These are phyloP conservation scores for Ramaria rubella DNA, from an alignment of 768 basidiomycete genomes.

Conservation along the genomic window DNA sequence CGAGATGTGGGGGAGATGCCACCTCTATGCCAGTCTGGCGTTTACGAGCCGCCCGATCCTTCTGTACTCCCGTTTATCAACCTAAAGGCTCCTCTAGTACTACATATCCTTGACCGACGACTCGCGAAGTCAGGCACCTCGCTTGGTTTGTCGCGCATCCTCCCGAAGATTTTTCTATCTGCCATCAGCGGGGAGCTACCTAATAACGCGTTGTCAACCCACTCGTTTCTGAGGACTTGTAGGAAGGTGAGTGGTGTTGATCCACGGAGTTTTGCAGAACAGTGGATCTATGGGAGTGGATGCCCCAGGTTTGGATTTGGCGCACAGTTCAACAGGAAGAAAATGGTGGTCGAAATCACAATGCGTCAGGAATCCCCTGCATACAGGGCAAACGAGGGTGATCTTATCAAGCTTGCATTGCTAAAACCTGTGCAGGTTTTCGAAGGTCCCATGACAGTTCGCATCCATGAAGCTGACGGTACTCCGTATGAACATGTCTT, in stretches of 20 bases:
- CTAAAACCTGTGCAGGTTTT: conserved; percentile 86
- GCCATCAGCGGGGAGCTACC: conserved; percentile 87
- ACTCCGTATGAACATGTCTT: conserved; percentile 98
- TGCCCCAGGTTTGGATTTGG: conserved; percentile 88
- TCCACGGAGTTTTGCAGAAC: conserved; percentile 86
- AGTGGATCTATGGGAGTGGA: conserved; percentile 98
- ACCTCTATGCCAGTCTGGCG: conserved; percentile 88
- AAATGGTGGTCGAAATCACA: conserved; percentile 95
- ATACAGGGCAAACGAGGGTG: conserved; percentile 54
- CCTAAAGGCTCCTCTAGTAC: conserved; percentile 90
- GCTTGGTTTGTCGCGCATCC: conserved; percentile 86
- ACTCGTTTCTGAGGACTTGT: conserved; percentile 84
- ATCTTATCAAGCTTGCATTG: conserved; percentile 57
- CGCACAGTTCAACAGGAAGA: conserved; percentile 93
- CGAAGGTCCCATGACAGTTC: conserved; percentile 97
- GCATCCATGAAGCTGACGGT: conserved; percentile 98
- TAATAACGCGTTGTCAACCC: conserved; percentile 82
- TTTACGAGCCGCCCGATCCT: conserved; percentile 77
- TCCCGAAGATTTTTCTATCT: conserved; percentile 91
- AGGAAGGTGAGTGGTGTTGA: conserved; percentile 92
- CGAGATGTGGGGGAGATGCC: conserved; percentile 85
- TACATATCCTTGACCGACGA: conserved; percentile 91
- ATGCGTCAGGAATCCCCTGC: conserved; percentile 89
- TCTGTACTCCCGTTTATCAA: conserved; percentile 82
- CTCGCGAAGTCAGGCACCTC: conserved; percentile 94